Evolutionary conservation across 371 early-diverging fungal species (phyloP).

Genomic region (Mucor lusitanicus): DNA sequence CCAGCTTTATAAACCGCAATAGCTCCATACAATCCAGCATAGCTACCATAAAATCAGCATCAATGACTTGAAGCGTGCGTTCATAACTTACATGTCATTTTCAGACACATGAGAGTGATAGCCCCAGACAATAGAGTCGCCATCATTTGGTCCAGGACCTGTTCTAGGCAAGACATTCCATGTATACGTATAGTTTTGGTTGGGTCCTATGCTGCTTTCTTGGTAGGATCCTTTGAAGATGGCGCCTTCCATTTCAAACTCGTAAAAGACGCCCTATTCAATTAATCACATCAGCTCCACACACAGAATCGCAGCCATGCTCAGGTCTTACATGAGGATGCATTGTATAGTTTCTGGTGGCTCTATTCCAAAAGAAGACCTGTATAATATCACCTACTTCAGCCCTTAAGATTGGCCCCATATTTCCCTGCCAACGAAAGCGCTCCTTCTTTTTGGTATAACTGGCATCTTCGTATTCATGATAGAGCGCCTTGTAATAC

Average conservation of each 20-base stretch:
- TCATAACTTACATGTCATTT: conserved; percentile 36
- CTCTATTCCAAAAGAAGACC: conserved; percentile 49
- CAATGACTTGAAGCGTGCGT: background rate
- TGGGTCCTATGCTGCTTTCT: conserved; percentile 33
- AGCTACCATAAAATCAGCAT: conserved; percentile 15
- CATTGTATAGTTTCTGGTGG: conserved; percentile 38
- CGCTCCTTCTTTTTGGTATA: conserved; percentile 24
- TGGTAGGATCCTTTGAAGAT: conserved; percentile 40
- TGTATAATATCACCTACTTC: conserved; percentile 53
- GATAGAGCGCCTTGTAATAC: conserved; percentile 52
- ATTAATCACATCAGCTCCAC: background rate
- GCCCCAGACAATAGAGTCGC: conserved; percentile 45
- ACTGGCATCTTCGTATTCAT: conserved; percentile 48
- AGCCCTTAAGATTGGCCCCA: conserved; percentile 54
- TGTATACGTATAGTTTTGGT: conserved; percentile 39
- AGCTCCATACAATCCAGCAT: conserved; percentile 51
- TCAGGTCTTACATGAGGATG: conserved; percentile 49
- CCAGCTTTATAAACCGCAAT: conserved; percentile 49
- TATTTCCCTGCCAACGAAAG: conserved; percentile 46
- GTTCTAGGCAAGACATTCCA: conserved; percentile 51
- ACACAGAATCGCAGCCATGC: no score
- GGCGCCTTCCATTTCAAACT: conserved; percentile 56
- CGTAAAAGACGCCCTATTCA: conserved; percentile 45
- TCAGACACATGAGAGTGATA: conserved; percentile 57
- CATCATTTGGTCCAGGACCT: conserved; percentile 51